Percentiles rank a stretch among this genome's conserved stretches.
These are phyloP conservation scores for Irpex rosettiformis DNA, from an alignment of 1,284 basidiomycete species.

Conservation along the genomic window DNA sequence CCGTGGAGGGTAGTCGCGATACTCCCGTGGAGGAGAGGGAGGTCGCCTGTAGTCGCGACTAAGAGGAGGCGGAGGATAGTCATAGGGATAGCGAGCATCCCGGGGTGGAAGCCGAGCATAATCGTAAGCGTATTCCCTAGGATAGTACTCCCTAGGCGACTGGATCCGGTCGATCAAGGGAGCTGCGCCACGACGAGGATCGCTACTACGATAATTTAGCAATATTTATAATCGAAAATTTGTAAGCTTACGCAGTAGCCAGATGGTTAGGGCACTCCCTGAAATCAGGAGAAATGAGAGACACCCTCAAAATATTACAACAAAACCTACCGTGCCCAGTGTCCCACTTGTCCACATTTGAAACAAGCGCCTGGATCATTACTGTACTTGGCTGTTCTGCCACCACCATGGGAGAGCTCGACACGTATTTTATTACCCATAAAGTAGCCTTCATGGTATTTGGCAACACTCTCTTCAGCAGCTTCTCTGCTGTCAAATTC, in stretches of 20 bases:
- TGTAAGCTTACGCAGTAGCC: constrained; percentile 28
- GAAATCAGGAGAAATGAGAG: constrained; percentile 11
- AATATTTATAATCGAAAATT: constrained; percentile 4
- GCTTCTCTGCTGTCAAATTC: constrained; percentile 79
- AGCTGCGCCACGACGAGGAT: constrained; percentile 41
- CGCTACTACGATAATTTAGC: constrained; percentile 16
- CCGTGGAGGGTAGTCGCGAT: constrained; percentile 55
- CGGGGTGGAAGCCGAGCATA: constrained; percentile 35
- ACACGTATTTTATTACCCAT: constrained; percentile 88
- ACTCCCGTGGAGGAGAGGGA: constrained; percentile 57
- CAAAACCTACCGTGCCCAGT: constrained; percentile 76
- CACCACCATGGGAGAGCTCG: constrained; percentile 78
- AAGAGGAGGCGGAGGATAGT: constrained; percentile 51
- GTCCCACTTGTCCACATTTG: constrained; percentile 76
- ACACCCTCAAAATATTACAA: constrained; percentile 3
- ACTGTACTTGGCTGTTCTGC: constrained; percentile 70
- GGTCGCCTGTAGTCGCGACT: constrained; percentile 57
- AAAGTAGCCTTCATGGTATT: constrained; percentile 82
- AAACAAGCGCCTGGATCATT: constrained; percentile 83
- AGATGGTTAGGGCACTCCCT: constrained; percentile 72
- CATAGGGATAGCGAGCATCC: constrained; percentile 48
- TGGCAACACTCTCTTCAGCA: constrained; percentile 79
- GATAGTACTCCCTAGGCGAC: constrained; percentile 35
- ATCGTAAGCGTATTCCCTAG: not conserved
- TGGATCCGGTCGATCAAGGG: constrained; percentile 55